Conservation (phyloP, 2,329 filamentous ascomycete genomes). For the Monosporascus sp. region DNA sequence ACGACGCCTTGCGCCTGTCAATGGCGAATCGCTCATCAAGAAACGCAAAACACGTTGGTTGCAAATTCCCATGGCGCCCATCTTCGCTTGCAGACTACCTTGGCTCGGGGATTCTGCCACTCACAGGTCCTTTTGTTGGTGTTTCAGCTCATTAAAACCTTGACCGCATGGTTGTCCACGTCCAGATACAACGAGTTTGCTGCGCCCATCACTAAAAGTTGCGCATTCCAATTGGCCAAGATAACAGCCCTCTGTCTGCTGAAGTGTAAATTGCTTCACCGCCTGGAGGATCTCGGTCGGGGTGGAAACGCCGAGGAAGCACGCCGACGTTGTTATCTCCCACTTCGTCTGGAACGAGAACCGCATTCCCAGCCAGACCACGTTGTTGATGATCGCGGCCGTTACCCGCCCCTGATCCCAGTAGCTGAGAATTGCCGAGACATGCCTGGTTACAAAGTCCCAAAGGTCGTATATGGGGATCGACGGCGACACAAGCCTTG, state of each 20-base stretch:
- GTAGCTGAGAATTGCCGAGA: slow-evolving; percentile 8
- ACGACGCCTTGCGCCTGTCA: no score
- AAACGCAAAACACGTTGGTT: slow-evolving; percentile 5
- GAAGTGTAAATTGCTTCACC: slow-evolving; percentile 10
- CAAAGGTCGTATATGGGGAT: slow-evolving; percentile 14
- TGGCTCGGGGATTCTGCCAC: slow-evolving; percentile 2
- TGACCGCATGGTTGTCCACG: slow-evolving; percentile 4
- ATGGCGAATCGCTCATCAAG: slow-evolving; percentile 1
- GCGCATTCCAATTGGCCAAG: slow-evolving; percentile 21
- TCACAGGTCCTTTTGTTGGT: slow-evolving; percentile 9
- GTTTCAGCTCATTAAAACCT: slow-evolving; percentile 1
- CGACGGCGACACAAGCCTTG: slow-evolving; percentile 9
- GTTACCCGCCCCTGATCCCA: no score
- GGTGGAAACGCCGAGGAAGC: slow-evolving; percentile 14
- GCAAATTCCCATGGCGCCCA: slow-evolving; percentile 7
- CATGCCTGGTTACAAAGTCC: slow-evolving; percentile 18
- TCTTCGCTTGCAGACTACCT: slow-evolving; percentile 12
- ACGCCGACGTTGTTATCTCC: slow-evolving; percentile 20
- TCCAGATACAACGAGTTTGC: slow-evolving; percentile 8
- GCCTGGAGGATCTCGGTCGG: slow-evolving; percentile 18
- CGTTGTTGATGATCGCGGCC: no score
- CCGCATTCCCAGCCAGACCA: no score
- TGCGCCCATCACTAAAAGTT: slow-evolving; percentile 20
- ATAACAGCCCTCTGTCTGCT: slow-evolving; percentile 4
- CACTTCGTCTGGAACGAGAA: slow-evolving; percentile 24